phyloP scores from a whole-genome alignment of 768 basidiomycete genomes.

The Tricholoma saponaceum region DNA sequence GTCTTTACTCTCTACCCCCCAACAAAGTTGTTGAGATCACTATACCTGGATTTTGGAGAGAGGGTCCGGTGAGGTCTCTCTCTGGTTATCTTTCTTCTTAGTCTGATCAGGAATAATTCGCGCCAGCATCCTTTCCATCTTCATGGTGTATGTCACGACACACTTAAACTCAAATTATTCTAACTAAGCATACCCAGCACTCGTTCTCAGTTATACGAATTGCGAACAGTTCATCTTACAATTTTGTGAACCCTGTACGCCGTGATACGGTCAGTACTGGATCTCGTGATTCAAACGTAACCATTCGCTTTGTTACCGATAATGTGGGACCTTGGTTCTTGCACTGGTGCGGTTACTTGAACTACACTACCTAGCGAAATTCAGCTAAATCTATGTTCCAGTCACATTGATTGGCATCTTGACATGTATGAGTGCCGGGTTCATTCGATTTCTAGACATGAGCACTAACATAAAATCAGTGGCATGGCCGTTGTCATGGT shows the following conservation, averaged over 20 bases:
- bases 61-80: slow-evolving; percentile 22
- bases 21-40: slow-evolving; percentile 45
- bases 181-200: slow-evolving; percentile 19
- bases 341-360: slow-evolving; percentile 22
- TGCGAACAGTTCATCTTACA: slow-evolving; percentile 24
- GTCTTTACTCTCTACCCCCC: slow-evolving; percentile 36
- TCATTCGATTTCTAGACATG: too few relatives aligned
- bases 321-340: too few relatives aligned
- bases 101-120: too few relatives aligned
- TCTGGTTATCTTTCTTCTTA: too few relatives aligned
- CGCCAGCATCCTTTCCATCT: neutral
- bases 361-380: neutral
- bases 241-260: too few relatives aligned
- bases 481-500: too few relatives aligned
- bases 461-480: too few relatives aligned
- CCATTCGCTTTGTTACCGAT: slow-evolving; percentile 35
- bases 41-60: slow-evolving; percentile 28
- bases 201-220: slow-evolving; percentile 33
- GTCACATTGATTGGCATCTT: too few relatives aligned
- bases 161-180: neutral
- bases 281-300: slow-evolving; percentile 23
- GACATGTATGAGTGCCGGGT: too few relatives aligned
- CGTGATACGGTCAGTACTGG: slow-evolving; percentile 46
- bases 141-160: slow-evolving; percentile 7
- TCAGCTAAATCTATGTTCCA: too few relatives aligned